Evolutionary conservation across 2,329 filamentous ascomycete species (phyloP), one percentile per base, ranked within the genome.

Genomic region (Sporothrix mexicana): DNA sequence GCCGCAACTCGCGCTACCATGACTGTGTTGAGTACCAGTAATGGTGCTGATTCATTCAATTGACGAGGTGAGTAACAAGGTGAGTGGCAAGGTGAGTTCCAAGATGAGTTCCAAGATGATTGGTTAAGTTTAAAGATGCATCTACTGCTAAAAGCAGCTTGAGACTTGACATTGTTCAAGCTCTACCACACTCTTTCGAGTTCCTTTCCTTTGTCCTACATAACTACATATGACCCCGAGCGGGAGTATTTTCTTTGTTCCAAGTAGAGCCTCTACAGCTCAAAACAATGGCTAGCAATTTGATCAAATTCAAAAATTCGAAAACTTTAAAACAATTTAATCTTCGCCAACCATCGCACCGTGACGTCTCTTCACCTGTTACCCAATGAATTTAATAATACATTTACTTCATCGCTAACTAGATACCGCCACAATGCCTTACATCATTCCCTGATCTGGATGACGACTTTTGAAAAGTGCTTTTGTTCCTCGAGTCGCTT

Each of bases 381-480:
- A 45, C 6, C 43, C 43, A 6, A 47, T 47, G 45, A 47, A 9
- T 17, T 17, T 5, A 17, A 51, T 15, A 51, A 51, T 17, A 17
- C 47, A 17, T 51, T 51, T 7, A 51, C 15, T 7, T n/a, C 17
- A 51, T 51, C 15, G n/a, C 47, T 6, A 51, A 17, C 47, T n/a
- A 51, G 6, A 15, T n/a, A 6, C 17, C 2, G 4, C 12, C 6
- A 51, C 30, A 36, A 4, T 7, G 7, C 30, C 30, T 1, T 36
- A 51, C 1, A 15, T 51, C 12, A 51, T n/a, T 36, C 30, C 59
- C n/a, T 51, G 73, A 72, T 71, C 61, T 74, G 84, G 75, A 89
- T 85, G 2, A 80, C 80, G 59, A 89, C 76, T 79, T 90, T 89
- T 68, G 87, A 87, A 72, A 88, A 83, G 77, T 90, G 87, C 75